Evolutionary conservation across 306 rosid species (phyloP), one percentile per base, ranked within the genome.

Genomic region (Pachyrhizus erosus): DNA sequence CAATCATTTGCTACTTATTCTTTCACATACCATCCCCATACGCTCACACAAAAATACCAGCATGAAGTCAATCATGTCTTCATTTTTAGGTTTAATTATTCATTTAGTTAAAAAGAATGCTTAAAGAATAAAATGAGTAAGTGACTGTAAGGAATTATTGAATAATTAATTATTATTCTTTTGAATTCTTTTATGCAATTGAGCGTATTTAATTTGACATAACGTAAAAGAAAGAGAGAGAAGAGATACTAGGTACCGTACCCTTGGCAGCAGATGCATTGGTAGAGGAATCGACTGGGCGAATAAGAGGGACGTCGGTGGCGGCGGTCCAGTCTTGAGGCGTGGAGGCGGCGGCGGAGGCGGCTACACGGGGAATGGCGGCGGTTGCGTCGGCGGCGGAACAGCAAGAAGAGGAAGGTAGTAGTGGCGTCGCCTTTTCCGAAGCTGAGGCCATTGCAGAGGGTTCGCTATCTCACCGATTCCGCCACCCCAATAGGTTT

Each of bases 381-480:
- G 90, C 54, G 31, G 97, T 54, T 34, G 89, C 86, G 57, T 6
- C 14, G 64, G 86, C 1, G 33, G 91, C 42, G 26, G 82, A 43
- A 74, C 89, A 86, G 67, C 86, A 84, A 34, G 87, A 31, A 66
- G 80, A 43, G 39, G 77, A 42, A 80, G 94, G 40, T 87, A 90
- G 51, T 42, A 43, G 73, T 93, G 94, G n/a, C 96, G 97, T 86
- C 97, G 92, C 70, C 85, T 92, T 90, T 94, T 94, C 27, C 96
- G 97, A 18, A 92, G 90, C 85, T 91, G 98, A 29, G 97, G 97
- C 97, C 97, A 92, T 94, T 94, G 97, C 70, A 91, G 80, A 54
- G 94, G 96, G 33, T 94, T 91, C 37, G 83, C 88, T 21, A 92
- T 87, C 82, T 89, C 91, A 13, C 88, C 93, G 64, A 91, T 89